phyloP scores from a whole-genome alignment of 345 rosid genomes.

The Corchorus capsularis region DNA sequence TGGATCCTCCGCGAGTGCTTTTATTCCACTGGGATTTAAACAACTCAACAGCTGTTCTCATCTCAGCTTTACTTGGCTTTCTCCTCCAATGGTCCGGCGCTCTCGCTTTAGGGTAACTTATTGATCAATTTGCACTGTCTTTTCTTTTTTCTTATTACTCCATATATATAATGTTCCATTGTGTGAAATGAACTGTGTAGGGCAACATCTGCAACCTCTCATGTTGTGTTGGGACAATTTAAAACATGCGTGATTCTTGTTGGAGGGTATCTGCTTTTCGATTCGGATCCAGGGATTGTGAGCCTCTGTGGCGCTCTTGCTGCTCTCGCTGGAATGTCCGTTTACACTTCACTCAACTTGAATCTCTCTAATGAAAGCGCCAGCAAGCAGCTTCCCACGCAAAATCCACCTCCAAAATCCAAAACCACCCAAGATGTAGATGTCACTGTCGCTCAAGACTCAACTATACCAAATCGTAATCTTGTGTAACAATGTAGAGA shows the following conservation, averaged over 20 bases:
- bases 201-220: slow-evolving; percentile 95
- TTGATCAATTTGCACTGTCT: too few relatives aligned
- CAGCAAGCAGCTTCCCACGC: slow-evolving; percentile 48
- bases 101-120: slow-evolving; percentile 82
- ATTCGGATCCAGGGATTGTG: slow-evolving; percentile 72
- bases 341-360: slow-evolving; percentile 67
- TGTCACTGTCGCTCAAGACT: slow-evolving; percentile 13
- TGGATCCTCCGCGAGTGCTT: slow-evolving; percentile 90
- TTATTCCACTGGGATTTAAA: slow-evolving; percentile 74
- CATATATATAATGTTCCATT: not conserved
- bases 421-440: slow-evolving; percentile 30
- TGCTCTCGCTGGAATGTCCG: slow-evolving; percentile 82
- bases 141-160: too few relatives aligned
- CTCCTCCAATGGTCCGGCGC: slow-evolving; percentile 98
- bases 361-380: slow-evolving; percentile 39
- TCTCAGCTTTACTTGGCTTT: slow-evolving; percentile 87
- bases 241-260: slow-evolving; percentile 85
- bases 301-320: slow-evolving; percentile 80
- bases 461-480: slow-evolving; percentile 17
- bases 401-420: slow-evolving; percentile 39
- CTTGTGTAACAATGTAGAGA: not conserved
- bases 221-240: slow-evolving; percentile 92
- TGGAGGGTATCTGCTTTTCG: slow-evolving; percentile 74
- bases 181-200: slow-evolving; percentile 38
- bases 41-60: slow-evolving; percentile 63